These are phyloP conservation scores for Pestalotiopsis sp. DNA, from an alignment of 2,329 filamentous ascomycete genomes.

Conservation along the genomic window DNA sequence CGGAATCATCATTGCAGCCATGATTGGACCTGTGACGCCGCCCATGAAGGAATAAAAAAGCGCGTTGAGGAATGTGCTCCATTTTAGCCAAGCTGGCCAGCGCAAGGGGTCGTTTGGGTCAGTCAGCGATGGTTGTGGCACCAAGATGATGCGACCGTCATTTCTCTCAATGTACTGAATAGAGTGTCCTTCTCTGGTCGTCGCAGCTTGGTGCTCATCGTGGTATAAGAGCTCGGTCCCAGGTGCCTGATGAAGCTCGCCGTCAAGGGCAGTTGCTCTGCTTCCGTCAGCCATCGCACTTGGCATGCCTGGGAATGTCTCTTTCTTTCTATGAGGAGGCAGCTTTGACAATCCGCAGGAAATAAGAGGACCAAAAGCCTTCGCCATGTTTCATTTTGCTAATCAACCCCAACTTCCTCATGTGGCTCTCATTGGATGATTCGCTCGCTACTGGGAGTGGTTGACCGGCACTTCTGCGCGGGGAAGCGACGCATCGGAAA, in stretches of 20 bases:
- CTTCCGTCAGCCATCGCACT: no score
- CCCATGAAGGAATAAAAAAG: neutral
- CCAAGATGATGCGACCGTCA: conserved; percentile 34
- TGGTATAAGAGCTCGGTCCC: neutral
- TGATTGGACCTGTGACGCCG: conserved; percentile 3
- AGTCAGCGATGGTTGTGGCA: conserved; percentile 42
- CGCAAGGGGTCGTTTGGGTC: conserved; percentile 51
- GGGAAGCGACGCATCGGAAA: neutral
- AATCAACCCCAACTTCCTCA: neutral
- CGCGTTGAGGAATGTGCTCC: conserved; percentile 2
- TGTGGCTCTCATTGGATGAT: neutral
- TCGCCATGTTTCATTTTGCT: no score
- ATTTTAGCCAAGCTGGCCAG: conserved; percentile 47
- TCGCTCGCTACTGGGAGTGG: neutral
- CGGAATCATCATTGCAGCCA: conserved; percentile 6
- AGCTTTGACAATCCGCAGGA: no score
- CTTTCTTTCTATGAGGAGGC: no score
- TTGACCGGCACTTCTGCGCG: neutral
- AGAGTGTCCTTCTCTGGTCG: neutral
- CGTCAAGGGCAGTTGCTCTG: no score
- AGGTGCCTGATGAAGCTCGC: neutral
- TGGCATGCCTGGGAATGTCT: no score
- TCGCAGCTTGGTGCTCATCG: neutral
- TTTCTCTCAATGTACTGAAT: neutral
- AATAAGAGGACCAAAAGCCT: no score